Percentiles rank a stretch among this genome's conserved stretches.
Conservation (phyloP, 768 basidiomycete genomes). For the Cystobasidium onofrii region DNA sequence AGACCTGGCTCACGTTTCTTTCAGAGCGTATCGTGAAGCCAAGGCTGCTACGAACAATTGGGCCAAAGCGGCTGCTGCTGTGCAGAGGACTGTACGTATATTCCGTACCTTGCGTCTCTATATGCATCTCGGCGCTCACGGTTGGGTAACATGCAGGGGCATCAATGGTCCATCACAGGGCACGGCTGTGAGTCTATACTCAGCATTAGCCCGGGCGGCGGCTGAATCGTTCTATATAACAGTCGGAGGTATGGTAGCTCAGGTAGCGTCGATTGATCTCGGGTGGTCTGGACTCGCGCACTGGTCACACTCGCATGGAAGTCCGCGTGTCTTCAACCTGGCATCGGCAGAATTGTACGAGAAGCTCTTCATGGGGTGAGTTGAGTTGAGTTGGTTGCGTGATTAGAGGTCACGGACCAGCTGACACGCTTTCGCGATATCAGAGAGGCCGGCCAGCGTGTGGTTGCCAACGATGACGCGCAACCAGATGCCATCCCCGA, state of each 20-base stretch:
- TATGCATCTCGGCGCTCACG: constrained; percentile 11
- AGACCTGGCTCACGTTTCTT: not conserved
- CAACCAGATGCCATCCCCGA: constrained; percentile 38
- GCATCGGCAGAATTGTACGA: constrained; percentile 37
- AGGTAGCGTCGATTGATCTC: constrained; percentile 39
- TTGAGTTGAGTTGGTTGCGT: not conserved
- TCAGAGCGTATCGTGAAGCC: constrained; percentile 39
- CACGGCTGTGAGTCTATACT: constrained; percentile 38
- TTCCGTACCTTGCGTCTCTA: not conserved
- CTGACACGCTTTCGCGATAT: not conserved
- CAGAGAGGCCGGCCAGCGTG: constrained; percentile 39
- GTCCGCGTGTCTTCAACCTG: constrained; percentile 37
- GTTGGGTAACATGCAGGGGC: constrained; percentile 2
- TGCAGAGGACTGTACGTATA: constrained; percentile 23
- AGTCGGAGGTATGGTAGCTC: constrained; percentile 39
- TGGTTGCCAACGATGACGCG: constrained; percentile 40
- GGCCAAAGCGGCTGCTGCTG: constrained; percentile 34
- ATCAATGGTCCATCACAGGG: constrained; percentile 40
- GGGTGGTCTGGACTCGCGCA: constrained; percentile 33
- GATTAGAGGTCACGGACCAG: not conserved
- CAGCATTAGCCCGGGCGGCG: no score
- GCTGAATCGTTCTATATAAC: no score
- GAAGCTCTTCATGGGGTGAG: constrained; percentile 38
- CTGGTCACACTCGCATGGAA: constrained; percentile 32
- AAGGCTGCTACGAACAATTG: constrained; percentile 38